A percentile compares a stretch with the other conserved stretches of the same genome.
Evolutionary conservation across 2,329 filamentous ascomycete species (phyloP).

Genomic region (Aspergillus fumigatiaffinis): DNA sequence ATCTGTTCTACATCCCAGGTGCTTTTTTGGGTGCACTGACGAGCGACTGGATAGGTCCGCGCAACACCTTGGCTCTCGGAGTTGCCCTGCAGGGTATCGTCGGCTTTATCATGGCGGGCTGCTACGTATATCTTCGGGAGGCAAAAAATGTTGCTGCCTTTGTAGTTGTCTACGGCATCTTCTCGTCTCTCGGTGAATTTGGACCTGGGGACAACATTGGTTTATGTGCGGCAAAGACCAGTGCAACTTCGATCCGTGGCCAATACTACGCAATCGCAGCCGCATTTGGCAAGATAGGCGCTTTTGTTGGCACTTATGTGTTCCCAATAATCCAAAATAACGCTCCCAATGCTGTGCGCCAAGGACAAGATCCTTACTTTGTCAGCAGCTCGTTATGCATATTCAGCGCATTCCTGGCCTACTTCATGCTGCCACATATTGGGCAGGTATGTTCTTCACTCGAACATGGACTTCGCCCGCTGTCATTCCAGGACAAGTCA

Average conservation of each 20-base stretch:
- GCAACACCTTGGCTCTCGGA: constrained; percentile 66
- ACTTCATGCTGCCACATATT: constrained; percentile 70
- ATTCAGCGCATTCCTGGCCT: constrained; percentile 64
- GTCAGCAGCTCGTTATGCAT: constrained; percentile 75
- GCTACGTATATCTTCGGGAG: constrained; percentile 66
- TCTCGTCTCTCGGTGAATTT: constrained; percentile 72
- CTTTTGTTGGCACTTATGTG: constrained; percentile 81
- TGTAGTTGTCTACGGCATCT: constrained; percentile 74
- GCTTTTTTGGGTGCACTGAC: constrained; percentile 72
- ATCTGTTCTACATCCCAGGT: constrained; percentile 83
- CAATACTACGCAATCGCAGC: constrained; percentile 59
- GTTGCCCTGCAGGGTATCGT: constrained; percentile 70
- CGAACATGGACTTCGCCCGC: not conserved
- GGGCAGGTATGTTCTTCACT: constrained; percentile 44
- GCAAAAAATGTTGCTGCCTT: constrained; percentile 68
- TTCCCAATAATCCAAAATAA: constrained; percentile 66
- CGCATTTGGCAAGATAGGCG: constrained; percentile 49
- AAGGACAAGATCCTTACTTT: constrained; percentile 84
- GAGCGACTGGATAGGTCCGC: constrained; percentile 75
- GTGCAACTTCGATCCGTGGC: constrained; percentile 81
- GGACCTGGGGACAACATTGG: constrained; percentile 92
- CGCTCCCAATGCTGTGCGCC: constrained; percentile 51
- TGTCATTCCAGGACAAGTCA: not conserved
- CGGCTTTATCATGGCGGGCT: constrained; percentile 84
- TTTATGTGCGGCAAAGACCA: constrained; percentile 79